Evolutionary conservation across 2,329 filamentous ascomycete species (phyloP).

Genomic region (Neodidymelliopsis sp.): DNA sequence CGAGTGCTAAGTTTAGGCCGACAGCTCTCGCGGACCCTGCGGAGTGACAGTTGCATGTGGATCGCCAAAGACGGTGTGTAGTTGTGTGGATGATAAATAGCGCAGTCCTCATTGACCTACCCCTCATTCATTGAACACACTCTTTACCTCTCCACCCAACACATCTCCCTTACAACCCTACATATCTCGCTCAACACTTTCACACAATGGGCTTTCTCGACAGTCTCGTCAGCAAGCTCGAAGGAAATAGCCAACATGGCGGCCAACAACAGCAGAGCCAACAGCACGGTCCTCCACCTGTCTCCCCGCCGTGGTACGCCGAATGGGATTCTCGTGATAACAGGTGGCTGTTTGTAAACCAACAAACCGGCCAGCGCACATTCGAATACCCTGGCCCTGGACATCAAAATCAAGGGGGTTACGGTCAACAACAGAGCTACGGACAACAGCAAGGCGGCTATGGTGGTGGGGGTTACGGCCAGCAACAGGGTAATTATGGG

Average conservation of each 20-base stretch:
- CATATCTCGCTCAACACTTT: neutral
- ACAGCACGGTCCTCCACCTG: conserved; percentile 31
- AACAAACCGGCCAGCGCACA: conserved; percentile 35
- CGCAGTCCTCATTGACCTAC: conserved; percentile 3
- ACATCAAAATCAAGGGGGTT: conserved; percentile 21
- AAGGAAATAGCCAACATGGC: conserved; percentile 13
- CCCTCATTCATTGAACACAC: neutral
- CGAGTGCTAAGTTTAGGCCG: no score
- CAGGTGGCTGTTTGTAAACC: conserved; percentile 38
- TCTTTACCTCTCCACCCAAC: neutral
- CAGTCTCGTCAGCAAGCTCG: conserved; percentile 29
- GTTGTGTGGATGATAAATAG: conserved; percentile 17
- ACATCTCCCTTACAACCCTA: no score
- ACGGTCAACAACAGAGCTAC: conserved; percentile 22
- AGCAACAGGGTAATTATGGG: conserved; percentile 21
- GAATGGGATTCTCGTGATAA: conserved; percentile 34
- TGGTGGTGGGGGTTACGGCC: conserved; percentile 12
- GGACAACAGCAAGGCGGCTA: conserved; percentile 21
- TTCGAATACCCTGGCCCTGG: conserved; percentile 27
- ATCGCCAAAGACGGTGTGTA: conserved; percentile 3
- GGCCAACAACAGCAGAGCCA: conserved; percentile 18
- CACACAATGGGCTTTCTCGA: conserved; percentile 31
- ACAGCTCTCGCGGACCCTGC: conserved; percentile 4
- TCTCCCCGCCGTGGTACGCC: conserved; percentile 34
- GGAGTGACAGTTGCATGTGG: conserved; percentile 10